Base-by-base conservation (phyloP, 2,329 filamentous ascomycete genomes). In the Phaeosphaeriaceae sp. region DNA sequence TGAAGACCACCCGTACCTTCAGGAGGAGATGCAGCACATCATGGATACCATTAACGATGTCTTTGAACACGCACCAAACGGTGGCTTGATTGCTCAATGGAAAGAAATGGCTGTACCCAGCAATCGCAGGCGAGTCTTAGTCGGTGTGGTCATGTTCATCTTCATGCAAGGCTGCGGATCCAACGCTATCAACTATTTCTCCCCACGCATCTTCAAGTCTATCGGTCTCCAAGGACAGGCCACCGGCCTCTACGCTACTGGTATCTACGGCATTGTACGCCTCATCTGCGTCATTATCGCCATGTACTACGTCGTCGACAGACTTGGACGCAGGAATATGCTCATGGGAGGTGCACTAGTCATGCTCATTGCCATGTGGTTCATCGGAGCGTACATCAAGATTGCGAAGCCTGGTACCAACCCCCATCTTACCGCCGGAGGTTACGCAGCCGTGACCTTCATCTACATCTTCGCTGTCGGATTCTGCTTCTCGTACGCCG, bases 161-260 rank as follows among this genome's bases (percentile, higher is more conserved):
- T 92, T 88, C 84, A 91, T 94, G 76, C 94, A 94, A 67, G 88
- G 88, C 50, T 84, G 81, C 2, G 90, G 90, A 2, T 92, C 92
- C 79, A 92, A 92, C 66, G 89, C 90, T 20, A 71, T 88, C 54
- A 88, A 91, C 79, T 92, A 92, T 80, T 92, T 92, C 78, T 91
- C 81, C 1, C 89, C 89, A 0, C 89, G 85, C 0, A 85, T 92
- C 10, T 91, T 92, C 81, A 84, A 83, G 59, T 85, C 83, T 13
- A 85, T 91, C 42, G 88, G 89, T 15, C 79, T 91, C 15, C 82
- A 77, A 0, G 85, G 86, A 5, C 86, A 84, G 22, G 89, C 84
- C 53, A 84, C 83, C 4, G 82, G 83, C 13, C 82, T 89, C 61
- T 78, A 90, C 36, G 91, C 89, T 0, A 93, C 90, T 0, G 91